Conservation (phyloP, 1,284 basidiomycete species). For the Ceratobasidium sp. region DNA sequence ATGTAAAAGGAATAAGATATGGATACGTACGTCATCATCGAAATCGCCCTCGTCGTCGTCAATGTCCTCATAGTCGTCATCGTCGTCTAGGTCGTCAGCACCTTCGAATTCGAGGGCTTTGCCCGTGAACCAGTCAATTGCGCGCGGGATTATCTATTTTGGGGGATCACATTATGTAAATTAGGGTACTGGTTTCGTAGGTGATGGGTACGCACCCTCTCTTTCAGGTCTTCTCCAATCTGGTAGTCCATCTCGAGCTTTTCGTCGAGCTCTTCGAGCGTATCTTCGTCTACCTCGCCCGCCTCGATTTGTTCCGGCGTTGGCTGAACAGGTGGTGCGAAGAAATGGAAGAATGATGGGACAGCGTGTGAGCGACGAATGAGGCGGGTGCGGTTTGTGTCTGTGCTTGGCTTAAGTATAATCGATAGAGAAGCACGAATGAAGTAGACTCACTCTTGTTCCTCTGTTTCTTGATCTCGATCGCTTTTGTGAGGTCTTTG, state of each 20-base stretch:
- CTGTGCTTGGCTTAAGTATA: constrained; percentile 53
- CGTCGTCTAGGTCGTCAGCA: constrained; percentile 68
- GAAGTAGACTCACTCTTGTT: constrained; percentile 83
- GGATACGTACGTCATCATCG: constrained; percentile 48
- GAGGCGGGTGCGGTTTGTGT: constrained; percentile 91
- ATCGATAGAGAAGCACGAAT: neutral
- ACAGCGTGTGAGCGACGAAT: constrained; percentile 87
- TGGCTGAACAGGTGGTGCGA: constrained; percentile 83
- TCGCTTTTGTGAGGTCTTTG: constrained; percentile 96
- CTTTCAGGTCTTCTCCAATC: constrained; percentile 98
- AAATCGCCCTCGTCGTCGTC: constrained; percentile 51
- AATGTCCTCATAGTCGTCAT: constrained; percentile 60
- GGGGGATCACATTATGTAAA: neutral
- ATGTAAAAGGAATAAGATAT: constrained; percentile 1
- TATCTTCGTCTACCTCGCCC: constrained; percentile 84
- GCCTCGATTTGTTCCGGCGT: constrained; percentile 72
- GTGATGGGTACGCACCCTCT: constrained; percentile 67
- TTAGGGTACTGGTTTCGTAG: neutral
- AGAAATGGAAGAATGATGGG: constrained; percentile 98
- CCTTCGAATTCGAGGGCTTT: constrained; percentile 92
- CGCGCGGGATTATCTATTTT: constrained; percentile 88
- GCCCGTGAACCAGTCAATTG: constrained; percentile 95
- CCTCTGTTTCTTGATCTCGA: constrained; percentile 98
- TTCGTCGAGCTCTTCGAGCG: constrained; percentile 88
- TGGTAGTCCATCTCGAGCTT: constrained; percentile 97